Percentiles rank a stretch among this genome's conserved stretches.
Evolutionary conservation across 345 rosid genomes (phyloP).

Genomic region (Eucalyptus coolabah): DNA sequence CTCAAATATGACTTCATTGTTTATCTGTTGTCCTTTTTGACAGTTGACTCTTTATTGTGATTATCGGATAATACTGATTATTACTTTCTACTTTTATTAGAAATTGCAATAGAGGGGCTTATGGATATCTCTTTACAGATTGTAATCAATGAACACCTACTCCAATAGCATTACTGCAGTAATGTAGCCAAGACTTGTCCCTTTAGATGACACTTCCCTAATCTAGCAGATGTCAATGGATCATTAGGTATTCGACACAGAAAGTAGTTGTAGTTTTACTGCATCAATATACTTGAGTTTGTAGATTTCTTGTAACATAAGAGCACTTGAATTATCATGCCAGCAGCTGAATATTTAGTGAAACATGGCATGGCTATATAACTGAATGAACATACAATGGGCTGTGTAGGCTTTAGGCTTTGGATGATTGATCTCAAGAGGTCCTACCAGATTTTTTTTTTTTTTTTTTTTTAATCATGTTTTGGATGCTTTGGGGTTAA

Average conservation of each 20-base stretch:
- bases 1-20: background rate
- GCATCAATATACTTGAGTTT: background rate
- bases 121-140: background rate
- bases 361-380: background rate
- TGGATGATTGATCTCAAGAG: background rate
- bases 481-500: background rate
- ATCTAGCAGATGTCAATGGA: background rate
- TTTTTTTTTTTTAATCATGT: background rate
- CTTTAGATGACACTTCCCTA: background rate
- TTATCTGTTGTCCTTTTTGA: background rate
- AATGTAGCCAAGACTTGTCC: background rate
- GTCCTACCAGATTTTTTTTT: background rate
- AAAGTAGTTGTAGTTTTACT: background rate
- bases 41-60: background rate
- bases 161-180: background rate
- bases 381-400: background rate
- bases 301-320: background rate
- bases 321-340: background rate
- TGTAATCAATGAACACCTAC: background rate
- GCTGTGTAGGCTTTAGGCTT: background rate
- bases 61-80: background rate
- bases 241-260: background rate
- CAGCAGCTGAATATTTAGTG: background rate
- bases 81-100: background rate
- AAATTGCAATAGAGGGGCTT: background rate